Evolutionary conservation across 1,284 basidiomycete species (phyloP).

Genomic region (Naganishia cerealis): DNA sequence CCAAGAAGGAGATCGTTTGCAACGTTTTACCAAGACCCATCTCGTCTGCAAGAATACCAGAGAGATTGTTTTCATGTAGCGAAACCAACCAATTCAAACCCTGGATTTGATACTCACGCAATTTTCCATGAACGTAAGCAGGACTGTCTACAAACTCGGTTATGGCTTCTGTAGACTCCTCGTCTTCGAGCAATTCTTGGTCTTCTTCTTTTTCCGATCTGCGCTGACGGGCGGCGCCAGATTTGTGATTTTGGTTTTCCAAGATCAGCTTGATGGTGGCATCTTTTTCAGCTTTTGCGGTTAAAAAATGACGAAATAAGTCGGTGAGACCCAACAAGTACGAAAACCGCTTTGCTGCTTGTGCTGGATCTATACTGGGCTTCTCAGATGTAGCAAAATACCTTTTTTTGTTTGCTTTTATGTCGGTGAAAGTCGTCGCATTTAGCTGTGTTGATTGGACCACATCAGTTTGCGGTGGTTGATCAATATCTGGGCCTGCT

Average conservation of each 20-base stretch:
- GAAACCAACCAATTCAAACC: constrained; percentile 97
- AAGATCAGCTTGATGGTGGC: too few species aligned
- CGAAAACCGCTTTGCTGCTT: constrained; percentile 92
- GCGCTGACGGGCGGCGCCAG: constrained; percentile 77
- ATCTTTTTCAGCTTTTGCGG: too few species aligned
- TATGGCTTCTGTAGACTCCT: constrained; percentile 72
- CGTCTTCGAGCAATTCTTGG: constrained; percentile 81
- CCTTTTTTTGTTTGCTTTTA: too few species aligned
- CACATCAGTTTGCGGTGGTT: too few species aligned
- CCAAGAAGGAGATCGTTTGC: constrained; percentile 95
- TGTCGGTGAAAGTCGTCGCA: too few species aligned
- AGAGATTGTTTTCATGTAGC: constrained; percentile 86
- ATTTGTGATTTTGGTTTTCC: too few species aligned
- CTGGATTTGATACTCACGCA: constrained; percentile 93
- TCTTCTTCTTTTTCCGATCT: constrained; percentile 99
- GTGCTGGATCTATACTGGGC: too few species aligned
- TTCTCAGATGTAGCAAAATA: too few species aligned
- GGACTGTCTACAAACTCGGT: constrained; percentile 86
- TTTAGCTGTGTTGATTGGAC: too few species aligned
- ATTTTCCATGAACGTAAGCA: constrained; percentile 71
- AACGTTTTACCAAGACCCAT: constrained; percentile 98
- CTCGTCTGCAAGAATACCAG: constrained; percentile 90
- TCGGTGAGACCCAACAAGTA: constrained; percentile 94
- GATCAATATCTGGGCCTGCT: too few species aligned
- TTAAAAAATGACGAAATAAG: constrained; percentile 88